These are phyloP conservation scores for Candida maris DNA, from an alignment of 805 yeast species.

Conservation along the genomic window DNA sequence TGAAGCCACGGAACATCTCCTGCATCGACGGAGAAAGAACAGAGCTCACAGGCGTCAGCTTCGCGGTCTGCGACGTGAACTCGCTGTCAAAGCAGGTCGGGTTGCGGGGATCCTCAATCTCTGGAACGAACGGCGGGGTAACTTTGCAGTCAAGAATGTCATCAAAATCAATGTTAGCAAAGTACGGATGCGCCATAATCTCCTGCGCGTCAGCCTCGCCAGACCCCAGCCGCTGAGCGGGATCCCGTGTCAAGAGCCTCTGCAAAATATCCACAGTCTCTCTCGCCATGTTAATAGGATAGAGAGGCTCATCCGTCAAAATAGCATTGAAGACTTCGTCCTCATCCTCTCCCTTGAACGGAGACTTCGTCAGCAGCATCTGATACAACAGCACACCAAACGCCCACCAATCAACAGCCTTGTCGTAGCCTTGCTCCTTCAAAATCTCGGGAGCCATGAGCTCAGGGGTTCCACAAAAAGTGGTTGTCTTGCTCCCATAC, in stretches of 20 bases:
- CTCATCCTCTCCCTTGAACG: constrained; percentile 83
- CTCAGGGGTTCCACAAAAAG: constrained; percentile 99
- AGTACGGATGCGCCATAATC: constrained; percentile 93
- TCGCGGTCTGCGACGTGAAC: constrained; percentile 91
- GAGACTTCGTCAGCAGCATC: constrained; percentile 94
- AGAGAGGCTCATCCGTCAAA: constrained; percentile 91
- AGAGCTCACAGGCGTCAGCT: constrained; percentile 91
- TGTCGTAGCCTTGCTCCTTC: constrained; percentile 86
- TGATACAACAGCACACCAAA: constrained; percentile 95
- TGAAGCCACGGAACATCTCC: constrained; percentile 96
- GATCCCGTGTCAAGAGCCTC: constrained; percentile 87
- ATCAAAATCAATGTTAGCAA: constrained; percentile 84
- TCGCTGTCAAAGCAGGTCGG: constrained; percentile 91
- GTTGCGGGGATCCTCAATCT: constrained; percentile 81
- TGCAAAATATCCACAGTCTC: constrained; percentile 94
- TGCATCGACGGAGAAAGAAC: constrained; percentile 82
- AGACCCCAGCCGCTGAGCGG: constrained; percentile 76
- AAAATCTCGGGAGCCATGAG: constrained; percentile 98
- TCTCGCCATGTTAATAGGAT: constrained; percentile 96
- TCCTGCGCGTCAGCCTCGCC: constrained; percentile 88
- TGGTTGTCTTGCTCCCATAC: constrained; percentile 74
- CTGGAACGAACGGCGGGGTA: constrained; percentile 88
- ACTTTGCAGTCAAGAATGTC: constrained; percentile 70
- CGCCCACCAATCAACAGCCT: constrained; percentile 99
- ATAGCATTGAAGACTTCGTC: constrained; percentile 97